A percentile compares a stretch with the other conserved stretches of the same genome.
These are phyloP conservation scores for Venustampulla echinocandica DNA, from an alignment of 495 filamentous ascomycete genomes.

Conservation along the genomic window DNA sequence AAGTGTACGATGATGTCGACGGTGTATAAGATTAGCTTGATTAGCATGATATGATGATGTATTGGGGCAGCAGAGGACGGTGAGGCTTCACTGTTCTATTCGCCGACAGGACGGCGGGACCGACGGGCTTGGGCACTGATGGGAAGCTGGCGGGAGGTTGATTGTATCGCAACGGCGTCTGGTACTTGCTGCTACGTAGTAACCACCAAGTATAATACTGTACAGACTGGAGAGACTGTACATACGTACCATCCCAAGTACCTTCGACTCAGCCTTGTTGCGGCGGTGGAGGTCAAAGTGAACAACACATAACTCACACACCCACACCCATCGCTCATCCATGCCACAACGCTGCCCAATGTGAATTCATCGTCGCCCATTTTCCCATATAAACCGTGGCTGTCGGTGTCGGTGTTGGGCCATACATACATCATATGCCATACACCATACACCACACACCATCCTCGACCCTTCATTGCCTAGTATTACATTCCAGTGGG, in stretches of 20 bases:
- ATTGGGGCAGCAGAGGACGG: background rate
- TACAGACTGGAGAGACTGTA: too few relatives aligned
- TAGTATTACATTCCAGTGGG: background rate
- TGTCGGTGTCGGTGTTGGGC: too few relatives aligned
- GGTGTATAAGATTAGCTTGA: background rate
- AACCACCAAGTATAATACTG: too few relatives aligned
- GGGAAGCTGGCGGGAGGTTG: background rate
- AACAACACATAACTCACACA: slow-evolving; percentile 8
- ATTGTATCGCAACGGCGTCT: too few relatives aligned
- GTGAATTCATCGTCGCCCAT: slow-evolving; percentile 3
- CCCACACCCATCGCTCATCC: slow-evolving; percentile 2
- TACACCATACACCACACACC: background rate
- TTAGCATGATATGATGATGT: background rate
- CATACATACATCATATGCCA: background rate
- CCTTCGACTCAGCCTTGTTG: slow-evolving; percentile 5
- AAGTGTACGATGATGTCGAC: background rate
- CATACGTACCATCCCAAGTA: background rate
- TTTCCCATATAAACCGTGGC: slow-evolving; percentile 16
- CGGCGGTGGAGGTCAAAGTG: slow-evolving; percentile 5
- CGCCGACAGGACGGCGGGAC: background rate
- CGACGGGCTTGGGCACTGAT: slow-evolving; percentile 6
- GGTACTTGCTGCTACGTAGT: too few relatives aligned
- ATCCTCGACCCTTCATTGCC: background rate
- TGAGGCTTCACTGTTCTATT: slow-evolving; percentile 4
- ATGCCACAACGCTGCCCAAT: slow-evolving; percentile 18